phyloP scores from a whole-genome alignment of 2,329 filamentous ascomycete species.

The Didymella glomerata region DNA sequence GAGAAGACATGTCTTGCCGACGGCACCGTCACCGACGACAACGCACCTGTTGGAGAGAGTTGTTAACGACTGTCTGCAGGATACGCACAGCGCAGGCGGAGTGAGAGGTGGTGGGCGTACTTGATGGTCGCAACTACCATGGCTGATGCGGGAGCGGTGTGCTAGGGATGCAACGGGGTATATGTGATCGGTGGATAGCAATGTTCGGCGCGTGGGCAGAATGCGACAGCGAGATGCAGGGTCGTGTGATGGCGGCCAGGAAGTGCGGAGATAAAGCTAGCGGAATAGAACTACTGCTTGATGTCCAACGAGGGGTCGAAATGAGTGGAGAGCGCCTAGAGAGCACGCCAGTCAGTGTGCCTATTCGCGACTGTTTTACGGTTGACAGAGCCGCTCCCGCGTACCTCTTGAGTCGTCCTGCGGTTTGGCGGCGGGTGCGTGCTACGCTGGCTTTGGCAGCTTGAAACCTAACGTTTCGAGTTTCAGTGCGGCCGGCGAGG shows the following conservation, averaged over 20 bases:
- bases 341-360: slow-evolving; percentile 41
- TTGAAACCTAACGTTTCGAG: slow-evolving; percentile 53
- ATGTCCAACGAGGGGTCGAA: slow-evolving; percentile 51
- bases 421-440: slow-evolving; percentile 45
- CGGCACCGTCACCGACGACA: slow-evolving; percentile 98
- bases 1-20: slow-evolving; percentile 98
- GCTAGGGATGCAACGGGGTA: slow-evolving; percentile 8
- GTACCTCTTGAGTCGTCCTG: slow-evolving; percentile 44
- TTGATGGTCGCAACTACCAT: slow-evolving; percentile 56
- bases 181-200: slow-evolving; percentile 13
- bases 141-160: slow-evolving; percentile 22
- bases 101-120: slow-evolving; percentile 38
- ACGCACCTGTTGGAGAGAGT: slow-evolving; percentile 74
- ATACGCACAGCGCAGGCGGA: slow-evolving; percentile 2
- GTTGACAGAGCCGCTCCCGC: slow-evolving; percentile 32
- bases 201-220: slow-evolving; percentile 18
- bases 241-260: slow-evolving; percentile 26
- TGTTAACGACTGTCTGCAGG: slow-evolving; percentile 20
- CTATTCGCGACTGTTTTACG: slow-evolving; percentile 30
- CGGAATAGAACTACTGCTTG: slow-evolving; percentile 31
- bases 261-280: slow-evolving; percentile 36
- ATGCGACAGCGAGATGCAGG: slow-evolving; percentile 24
- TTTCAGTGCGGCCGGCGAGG: slow-evolving; percentile 40
- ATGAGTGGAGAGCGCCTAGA: slow-evolving; percentile 42
- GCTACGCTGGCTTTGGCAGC: slow-evolving; percentile 45